A percentile compares a stretch with the other conserved stretches of the same genome.
phyloP scores from a whole-genome alignment of 176 grass and related monocot genomes.

The Raddia guianensis region DNA sequence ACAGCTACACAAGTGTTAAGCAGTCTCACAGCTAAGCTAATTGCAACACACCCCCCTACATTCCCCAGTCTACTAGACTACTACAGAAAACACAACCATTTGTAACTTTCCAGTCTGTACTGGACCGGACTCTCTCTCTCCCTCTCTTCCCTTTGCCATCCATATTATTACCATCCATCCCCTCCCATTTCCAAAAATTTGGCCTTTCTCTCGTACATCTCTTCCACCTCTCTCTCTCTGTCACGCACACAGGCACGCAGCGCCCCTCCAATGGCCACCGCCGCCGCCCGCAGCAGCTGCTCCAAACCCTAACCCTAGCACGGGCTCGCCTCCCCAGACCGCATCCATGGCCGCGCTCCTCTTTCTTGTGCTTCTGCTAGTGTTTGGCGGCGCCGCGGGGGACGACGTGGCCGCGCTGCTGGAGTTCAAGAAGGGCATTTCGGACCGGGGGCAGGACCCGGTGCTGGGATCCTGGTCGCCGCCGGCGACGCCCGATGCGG shows the following conservation, averaged over 20 bases:
- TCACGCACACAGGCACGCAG: neutral
- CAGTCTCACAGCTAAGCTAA: conserved; percentile 28
- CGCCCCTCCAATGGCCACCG: conserved; percentile 52
- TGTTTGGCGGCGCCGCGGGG: conserved; percentile 25
- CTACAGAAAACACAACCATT: conserved; percentile 28
- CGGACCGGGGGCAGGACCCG: conserved; percentile 32
- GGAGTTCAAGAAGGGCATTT: conserved; percentile 96
- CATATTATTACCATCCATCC: conserved; percentile 49
- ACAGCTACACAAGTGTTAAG: neutral
- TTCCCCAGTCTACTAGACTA: neutral
- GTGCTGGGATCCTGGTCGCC: conserved; percentile 70
- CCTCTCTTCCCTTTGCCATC: neutral
- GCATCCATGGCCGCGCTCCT: conserved; percentile 55
- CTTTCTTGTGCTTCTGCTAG: conserved; percentile 37
- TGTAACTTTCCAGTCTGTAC: conserved; percentile 57
- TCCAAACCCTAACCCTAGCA: conserved; percentile 52
- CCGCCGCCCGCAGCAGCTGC: neutral
- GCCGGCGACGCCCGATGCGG: conserved; percentile 30
- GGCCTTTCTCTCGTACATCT: conserved; percentile 34
- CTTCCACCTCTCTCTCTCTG: conserved; percentile 23
- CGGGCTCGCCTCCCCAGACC: neutral
- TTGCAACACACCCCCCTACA: conserved; percentile 13
- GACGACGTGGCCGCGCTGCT: conserved; percentile 77
- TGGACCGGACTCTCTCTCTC: conserved; percentile 3
- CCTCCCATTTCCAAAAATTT: conserved; percentile 51